Evolutionary conservation across 1,284 basidiomycete species (phyloP).

Genomic region (Coniferiporia sulphurascens): DNA sequence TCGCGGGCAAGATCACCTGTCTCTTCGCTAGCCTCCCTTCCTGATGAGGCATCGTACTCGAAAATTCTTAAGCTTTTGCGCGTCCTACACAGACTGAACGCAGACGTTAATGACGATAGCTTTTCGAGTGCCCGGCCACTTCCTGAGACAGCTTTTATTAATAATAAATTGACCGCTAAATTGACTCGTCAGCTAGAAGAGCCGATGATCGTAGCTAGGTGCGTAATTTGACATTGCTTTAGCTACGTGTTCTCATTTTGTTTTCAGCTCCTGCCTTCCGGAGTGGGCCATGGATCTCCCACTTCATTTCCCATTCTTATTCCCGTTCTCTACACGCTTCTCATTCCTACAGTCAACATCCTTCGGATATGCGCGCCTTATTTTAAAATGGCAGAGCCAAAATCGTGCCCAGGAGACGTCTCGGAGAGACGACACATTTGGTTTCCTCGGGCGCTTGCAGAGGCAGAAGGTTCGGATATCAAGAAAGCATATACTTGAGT

Average conservation of each 20-base stretch:
- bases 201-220: conserved; percentile 98
- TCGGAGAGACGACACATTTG: conserved; percentile 84
- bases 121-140: conserved; percentile 50
- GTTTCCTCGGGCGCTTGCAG: conserved; percentile 87
- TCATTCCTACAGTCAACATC: conserved; percentile 96
- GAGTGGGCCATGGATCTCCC: conserved; percentile 96
- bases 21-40: conserved; percentile 70
- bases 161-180: conserved; percentile 98
- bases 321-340: conserved; percentile 96
- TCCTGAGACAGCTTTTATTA: conserved; percentile 84
- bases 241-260: not conserved
- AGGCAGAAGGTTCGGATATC: conserved; percentile 97
- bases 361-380: conserved; percentile 93
- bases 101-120: conserved; percentile 53
- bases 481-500: conserved; percentile 90
- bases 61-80: conserved; percentile 90
- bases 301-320: conserved; percentile 94
- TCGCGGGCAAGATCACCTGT: conserved; percentile 48
- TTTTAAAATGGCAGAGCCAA: conserved; percentile 86
- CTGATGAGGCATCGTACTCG: conserved; percentile 79
- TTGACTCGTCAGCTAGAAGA: conserved; percentile 97
- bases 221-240: conserved; percentile 21
- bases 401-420: conserved; percentile 67
- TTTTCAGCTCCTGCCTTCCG: conserved; percentile 80
- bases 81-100: conserved; percentile 80